Percentiles rank a stretch among this genome's conserved stretches.
Evolutionary conservation across 2,329 filamentous ascomycete species (phyloP).

Genomic region (Triangularia setosa): DNA sequence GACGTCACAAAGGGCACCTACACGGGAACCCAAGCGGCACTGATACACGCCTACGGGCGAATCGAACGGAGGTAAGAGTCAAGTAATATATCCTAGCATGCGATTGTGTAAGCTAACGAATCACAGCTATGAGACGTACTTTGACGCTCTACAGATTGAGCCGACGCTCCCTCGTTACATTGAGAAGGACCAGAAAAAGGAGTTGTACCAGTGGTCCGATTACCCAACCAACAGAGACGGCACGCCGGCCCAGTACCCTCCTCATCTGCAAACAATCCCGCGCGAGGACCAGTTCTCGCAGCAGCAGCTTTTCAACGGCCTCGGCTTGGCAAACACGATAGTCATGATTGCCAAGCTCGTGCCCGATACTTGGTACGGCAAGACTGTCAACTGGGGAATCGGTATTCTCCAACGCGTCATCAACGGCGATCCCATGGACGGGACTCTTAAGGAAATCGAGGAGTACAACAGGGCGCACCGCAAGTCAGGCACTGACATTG

Average conservation of each 20-base stretch:
- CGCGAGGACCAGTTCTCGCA: conserved; percentile 24
- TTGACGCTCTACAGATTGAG: conserved; percentile 33
- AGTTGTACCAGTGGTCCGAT: conserved; percentile 30
- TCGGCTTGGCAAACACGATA: conserved; percentile 30
- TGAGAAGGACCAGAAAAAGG: conserved; percentile 29
- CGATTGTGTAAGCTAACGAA: neutral
- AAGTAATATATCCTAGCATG: neutral
- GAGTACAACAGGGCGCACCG: conserved; percentile 35
- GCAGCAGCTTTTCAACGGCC: conserved; percentile 31
- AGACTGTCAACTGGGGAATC: neutral
- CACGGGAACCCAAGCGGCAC: neutral
- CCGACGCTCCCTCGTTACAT: conserved; percentile 32
- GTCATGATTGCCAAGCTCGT: conserved; percentile 32
- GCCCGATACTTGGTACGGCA: conserved; percentile 20
- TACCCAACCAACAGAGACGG: conserved; percentile 30
- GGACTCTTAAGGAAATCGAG: conserved; percentile 30
- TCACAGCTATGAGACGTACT: conserved; percentile 12
- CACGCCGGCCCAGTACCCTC: conserved; percentile 29
- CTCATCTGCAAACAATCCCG: conserved; percentile 31
- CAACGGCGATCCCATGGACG: conserved; percentile 28
- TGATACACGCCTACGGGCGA: neutral
- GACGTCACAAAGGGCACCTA: conserved; percentile 1
- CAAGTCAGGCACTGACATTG: conserved; percentile 35
- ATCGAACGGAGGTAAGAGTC: neutral
- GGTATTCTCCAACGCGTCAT: conserved; percentile 17